Percentiles rank a stretch among this genome's conserved stretches.
phyloP scores from a whole-genome alignment of 495 filamentous ascomycete genomes.

The Monascus purpureus region DNA sequence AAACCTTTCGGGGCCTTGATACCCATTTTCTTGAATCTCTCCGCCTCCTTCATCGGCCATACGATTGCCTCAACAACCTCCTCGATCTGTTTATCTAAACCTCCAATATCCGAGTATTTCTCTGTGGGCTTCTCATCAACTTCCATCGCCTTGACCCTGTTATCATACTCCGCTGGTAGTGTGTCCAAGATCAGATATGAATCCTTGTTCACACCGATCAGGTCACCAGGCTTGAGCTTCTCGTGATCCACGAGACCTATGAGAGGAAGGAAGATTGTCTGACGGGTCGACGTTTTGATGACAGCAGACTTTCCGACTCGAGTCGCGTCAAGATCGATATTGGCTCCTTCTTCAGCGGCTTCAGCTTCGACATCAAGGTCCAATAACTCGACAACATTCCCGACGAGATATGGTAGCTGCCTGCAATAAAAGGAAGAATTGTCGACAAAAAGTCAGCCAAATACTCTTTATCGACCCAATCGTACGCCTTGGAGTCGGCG shows the following conservation, averaged over 20 bases:
- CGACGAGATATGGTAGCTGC: slow-evolving; percentile 95
- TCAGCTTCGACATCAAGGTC: slow-evolving; percentile 95
- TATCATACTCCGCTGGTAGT: slow-evolving; percentile 97
- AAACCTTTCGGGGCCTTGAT: slow-evolving; percentile 99
- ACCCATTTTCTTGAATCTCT: slow-evolving; percentile 97
- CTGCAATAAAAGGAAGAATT: slow-evolving; percentile 39
- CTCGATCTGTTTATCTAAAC: slow-evolving; percentile 97
- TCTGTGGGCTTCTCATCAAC: slow-evolving; percentile 99
- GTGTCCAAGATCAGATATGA: slow-evolving; percentile 98
- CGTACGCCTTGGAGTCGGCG: no score
- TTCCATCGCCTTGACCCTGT: slow-evolving; percentile 99
- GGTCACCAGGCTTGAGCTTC: slow-evolving; percentile 81
- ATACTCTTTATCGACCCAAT: no score
- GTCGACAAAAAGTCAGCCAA: no score
- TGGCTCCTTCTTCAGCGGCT: slow-evolving; percentile 91
- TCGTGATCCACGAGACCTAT: slow-evolving; percentile 95
- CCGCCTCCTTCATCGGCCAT: slow-evolving; percentile 99
- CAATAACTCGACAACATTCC: slow-evolving; percentile 92
- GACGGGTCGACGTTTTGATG: slow-evolving; percentile 98
- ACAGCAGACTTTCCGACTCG: slow-evolving; percentile 95
- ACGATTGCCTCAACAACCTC: slow-evolving; percentile 99
- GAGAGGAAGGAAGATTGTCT: slow-evolving; percentile 97
- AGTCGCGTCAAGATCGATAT: slow-evolving; percentile 95
- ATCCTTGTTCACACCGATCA: slow-evolving; percentile 98
- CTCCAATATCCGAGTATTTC: slow-evolving; percentile 97